Percentiles rank a stretch among this genome's conserved stretches.
phyloP scores from a whole-genome alignment of 2,329 filamentous ascomycete species.

The Ophiocordyceps polyrhachis-furcata region DNA sequence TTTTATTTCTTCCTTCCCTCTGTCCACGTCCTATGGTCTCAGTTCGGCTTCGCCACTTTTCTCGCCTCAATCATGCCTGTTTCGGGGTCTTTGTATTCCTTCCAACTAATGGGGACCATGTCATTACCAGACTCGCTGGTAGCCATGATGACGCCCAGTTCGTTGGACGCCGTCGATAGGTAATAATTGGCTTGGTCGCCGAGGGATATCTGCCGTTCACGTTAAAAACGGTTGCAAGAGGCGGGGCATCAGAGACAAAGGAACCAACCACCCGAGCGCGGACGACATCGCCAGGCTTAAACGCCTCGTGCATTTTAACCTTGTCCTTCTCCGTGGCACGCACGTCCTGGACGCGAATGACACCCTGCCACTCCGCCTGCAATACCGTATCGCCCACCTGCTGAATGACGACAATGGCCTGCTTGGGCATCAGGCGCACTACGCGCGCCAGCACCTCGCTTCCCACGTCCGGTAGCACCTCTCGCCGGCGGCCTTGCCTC shows the following conservation, averaged over 20 bases:
- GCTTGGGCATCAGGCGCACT: constrained; percentile 65
- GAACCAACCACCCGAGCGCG: constrained; percentile 57
- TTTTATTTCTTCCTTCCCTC: too few relatives aligned
- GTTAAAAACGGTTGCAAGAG: neutral
- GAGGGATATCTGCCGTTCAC: constrained; percentile 48
- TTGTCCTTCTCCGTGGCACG: constrained; percentile 91
- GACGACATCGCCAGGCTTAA: constrained; percentile 84
- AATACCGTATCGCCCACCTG: constrained; percentile 57
- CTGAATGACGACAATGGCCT: constrained; percentile 73
- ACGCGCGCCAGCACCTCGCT: constrained; percentile 71
- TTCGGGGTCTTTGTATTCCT: constrained; percentile 72
- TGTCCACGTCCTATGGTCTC: neutral
- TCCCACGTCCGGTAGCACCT: constrained; percentile 65
- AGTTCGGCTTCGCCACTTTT: constrained; percentile 83
- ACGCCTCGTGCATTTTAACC: constrained; percentile 77
- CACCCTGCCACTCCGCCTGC: constrained; percentile 65
- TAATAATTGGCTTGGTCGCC: constrained; percentile 95
- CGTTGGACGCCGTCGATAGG: constrained; percentile 77
- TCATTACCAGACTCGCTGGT: constrained; percentile 71
- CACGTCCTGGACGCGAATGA: constrained; percentile 80
- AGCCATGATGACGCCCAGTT: constrained; percentile 86
- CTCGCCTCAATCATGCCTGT: constrained; percentile 60
- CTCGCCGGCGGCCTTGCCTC: constrained; percentile 32
- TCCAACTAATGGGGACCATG: constrained; percentile 91
- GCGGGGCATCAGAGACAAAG: neutral